Conservation (phyloP, 352 stramenopile species). For the Blastocystis sp. region DNA sequence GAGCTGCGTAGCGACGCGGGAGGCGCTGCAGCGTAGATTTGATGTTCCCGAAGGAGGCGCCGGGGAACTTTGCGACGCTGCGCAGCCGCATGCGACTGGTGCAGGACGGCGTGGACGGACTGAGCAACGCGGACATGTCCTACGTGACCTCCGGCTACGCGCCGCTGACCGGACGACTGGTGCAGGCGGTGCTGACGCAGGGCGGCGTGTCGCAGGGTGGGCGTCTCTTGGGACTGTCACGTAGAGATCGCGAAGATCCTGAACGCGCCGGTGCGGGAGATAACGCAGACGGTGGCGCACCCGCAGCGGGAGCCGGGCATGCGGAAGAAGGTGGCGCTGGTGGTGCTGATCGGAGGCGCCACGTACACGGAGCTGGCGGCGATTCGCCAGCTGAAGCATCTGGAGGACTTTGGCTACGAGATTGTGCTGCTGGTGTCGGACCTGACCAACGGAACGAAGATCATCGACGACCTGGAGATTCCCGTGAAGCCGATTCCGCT, state of each 20-base stretch:
- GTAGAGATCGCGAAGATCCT: conserved; percentile 46
- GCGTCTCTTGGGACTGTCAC: not conserved
- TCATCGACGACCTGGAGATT: not conserved
- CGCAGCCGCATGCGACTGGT: conserved; percentile 27
- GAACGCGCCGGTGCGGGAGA: not conserved
- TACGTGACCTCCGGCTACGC: conserved; percentile 53
- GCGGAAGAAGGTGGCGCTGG: conserved; percentile 43
- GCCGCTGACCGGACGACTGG: conserved; percentile 33
- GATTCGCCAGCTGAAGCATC: conserved; percentile 36
- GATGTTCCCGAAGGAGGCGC: not conserved
- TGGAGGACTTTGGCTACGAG: conserved; percentile 38
- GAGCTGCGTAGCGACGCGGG: not conserved
- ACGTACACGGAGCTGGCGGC: conserved; percentile 44
- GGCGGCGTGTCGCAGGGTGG: not conserved
- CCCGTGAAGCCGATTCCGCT: not conserved
- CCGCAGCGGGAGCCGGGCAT: not conserved
- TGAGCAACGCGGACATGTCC: conserved; percentile 30
- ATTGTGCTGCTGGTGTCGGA: conserved; percentile 11
- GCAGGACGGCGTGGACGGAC: conserved; percentile 34
- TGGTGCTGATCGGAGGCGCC: conserved; percentile 40
- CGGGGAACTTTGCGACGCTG: conserved; percentile 30
- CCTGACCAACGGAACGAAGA: conserved; percentile 3
- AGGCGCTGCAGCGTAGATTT: not conserved
- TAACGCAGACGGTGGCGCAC: not conserved
- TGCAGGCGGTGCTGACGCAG: conserved; percentile 14